A percentile compares a stretch with the other conserved stretches of the same genome.
These are phyloP conservation scores for Hymenoscyphus linearis DNA, from an alignment of 2,329 filamentous ascomycete species.

Conservation along the genomic window DNA sequence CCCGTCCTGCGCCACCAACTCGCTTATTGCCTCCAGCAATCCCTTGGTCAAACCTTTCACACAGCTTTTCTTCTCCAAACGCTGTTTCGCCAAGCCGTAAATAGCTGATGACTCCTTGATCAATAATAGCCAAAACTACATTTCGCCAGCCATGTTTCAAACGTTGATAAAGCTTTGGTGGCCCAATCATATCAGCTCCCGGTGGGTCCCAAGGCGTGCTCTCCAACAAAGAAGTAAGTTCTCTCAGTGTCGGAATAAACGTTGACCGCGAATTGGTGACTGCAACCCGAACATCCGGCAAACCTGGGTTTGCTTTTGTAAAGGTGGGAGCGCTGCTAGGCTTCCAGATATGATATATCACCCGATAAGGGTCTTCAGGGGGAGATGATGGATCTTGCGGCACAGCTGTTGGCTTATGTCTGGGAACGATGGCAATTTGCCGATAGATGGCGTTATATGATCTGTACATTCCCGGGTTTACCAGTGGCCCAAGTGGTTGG, in stretches of 20 bases:
- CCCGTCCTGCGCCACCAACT: conserved; percentile 34
- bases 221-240: conserved; percentile 67
- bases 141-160: conserved; percentile 81
- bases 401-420: conserved; percentile 53
- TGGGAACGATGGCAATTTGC: conserved; percentile 67
- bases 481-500: conserved; percentile 47
- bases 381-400: conserved; percentile 31
- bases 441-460: conserved; percentile 68
- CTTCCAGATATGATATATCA: conserved; percentile 83
- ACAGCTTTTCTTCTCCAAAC: conserved; percentile 71
- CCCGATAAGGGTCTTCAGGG: conserved; percentile 52
- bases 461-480: conserved; percentile 59
- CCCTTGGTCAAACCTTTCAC: conserved; percentile 48
- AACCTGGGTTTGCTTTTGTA: conserved; percentile 71
- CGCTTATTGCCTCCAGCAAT: conserved; percentile 37
- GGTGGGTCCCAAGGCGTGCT: conserved; percentile 66
- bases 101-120: conserved; percentile 86
- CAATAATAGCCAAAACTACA: conserved; percentile 81
- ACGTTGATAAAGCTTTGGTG: conserved; percentile 62
- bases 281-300: conserved; percentile 79
- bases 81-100: conserved; percentile 73
- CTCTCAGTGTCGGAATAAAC: conserved; percentile 63
- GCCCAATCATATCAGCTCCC: conserved; percentile 33
- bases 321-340: conserved; percentile 54
- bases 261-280: conserved; percentile 73